phyloP scores from a whole-genome alignment of 225 moss, liverwort and hornwort species.

The Pseudisothecium myosuroides region DNA sequence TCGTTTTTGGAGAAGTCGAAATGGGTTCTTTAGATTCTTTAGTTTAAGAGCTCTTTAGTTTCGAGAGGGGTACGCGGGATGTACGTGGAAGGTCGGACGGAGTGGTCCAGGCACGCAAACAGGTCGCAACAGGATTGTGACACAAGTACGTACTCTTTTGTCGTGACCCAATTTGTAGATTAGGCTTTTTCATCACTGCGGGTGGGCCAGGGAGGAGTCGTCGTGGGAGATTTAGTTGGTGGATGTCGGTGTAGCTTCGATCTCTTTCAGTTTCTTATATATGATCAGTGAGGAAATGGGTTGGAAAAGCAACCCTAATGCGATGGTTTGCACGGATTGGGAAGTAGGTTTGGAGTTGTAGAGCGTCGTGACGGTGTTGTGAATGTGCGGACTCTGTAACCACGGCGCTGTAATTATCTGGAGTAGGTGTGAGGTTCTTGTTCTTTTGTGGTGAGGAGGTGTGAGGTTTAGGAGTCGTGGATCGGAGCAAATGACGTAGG shows the following conservation, averaged over 20 bases:
- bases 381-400: neutral
- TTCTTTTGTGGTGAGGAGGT: neutral
- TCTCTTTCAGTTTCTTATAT: neutral
- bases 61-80: neutral
- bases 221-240: neutral
- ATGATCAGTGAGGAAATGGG: neutral
- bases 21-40: neutral
- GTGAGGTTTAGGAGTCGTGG: neutral
- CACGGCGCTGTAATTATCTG: neutral
- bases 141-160: neutral
- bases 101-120: neutral
- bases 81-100: neutral
- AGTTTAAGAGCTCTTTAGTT: neutral
- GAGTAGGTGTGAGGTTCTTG: neutral
- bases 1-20: neutral
- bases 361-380: neutral
- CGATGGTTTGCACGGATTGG: neutral
- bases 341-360: neutral
- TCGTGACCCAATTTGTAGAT: neutral
- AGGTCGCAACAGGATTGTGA: neutral
- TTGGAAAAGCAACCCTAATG: neutral
- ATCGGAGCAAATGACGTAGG: neutral
- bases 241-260: slow-evolving; percentile 4
- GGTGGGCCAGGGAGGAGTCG: neutral
- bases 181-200: neutral